phyloP scores from a whole-genome alignment of 2,329 filamentous ascomycete genomes.

The Geosmithia morbida region DNA sequence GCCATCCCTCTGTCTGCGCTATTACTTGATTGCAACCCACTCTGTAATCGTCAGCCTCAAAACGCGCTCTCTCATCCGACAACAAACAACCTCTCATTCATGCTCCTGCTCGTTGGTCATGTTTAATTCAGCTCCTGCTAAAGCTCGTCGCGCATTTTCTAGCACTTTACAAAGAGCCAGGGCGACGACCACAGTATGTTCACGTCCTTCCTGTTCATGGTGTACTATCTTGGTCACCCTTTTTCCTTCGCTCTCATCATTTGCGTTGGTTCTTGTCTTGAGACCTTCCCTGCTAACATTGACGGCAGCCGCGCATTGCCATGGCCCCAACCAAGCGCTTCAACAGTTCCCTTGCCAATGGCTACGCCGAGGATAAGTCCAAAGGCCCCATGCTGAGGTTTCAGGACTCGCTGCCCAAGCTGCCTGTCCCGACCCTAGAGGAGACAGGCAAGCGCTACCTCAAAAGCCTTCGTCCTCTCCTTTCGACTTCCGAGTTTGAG shows the following conservation, averaged over 20 bases:
- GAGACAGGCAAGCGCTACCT: conserved; percentile 72
- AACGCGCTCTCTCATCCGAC: background rate
- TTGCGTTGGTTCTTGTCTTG: background rate
- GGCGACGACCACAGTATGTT: conserved; percentile 9
- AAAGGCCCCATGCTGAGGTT: conserved; percentile 74
- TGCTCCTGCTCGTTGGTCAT: conserved; percentile 12
- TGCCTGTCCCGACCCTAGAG: conserved; percentile 70
- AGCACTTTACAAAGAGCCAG: conserved; percentile 16
- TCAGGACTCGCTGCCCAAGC: conserved; percentile 67
- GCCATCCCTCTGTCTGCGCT: background rate
- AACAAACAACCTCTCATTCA: conserved; percentile 2
- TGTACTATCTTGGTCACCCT: background rate
- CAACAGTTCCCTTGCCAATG: conserved; percentile 2
- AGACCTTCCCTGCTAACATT: background rate
- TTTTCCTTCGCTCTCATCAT: background rate
- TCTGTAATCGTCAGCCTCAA: conserved; percentile 1
- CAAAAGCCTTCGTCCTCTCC: conserved; percentile 63
- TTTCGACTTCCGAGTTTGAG: conserved; percentile 54
- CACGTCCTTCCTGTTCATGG: background rate
- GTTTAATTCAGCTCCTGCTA: conserved; percentile 14
- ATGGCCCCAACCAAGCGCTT: conserved; percentile 2
- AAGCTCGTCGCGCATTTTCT: conserved; percentile 15
- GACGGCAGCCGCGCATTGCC: background rate
- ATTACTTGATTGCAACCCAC: background rate
- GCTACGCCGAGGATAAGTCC: conserved; percentile 66